Evolutionary conservation across 805 yeast genomes (phyloP).

Genomic region (Candida anglica): DNA sequence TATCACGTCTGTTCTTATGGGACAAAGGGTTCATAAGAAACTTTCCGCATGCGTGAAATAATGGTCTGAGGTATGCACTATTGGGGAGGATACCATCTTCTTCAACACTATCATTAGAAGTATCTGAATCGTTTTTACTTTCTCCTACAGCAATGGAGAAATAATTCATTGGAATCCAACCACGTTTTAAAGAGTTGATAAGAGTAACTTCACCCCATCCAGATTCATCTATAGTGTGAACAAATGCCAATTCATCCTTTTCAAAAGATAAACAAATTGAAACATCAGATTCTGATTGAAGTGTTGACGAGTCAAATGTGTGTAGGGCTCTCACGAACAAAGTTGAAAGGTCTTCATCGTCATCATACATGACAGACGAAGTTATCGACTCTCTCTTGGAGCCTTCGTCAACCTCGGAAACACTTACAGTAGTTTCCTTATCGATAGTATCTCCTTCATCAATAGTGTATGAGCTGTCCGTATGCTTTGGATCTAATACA

Average conservation of each 20-base stretch:
- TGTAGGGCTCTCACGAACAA: conserved; percentile 57
- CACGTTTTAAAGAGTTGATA: conserved; percentile 57
- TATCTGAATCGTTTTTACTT: conserved; percentile 13
- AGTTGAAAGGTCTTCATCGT: conserved; percentile 44
- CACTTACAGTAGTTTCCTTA: background rate
- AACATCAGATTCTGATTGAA: conserved; percentile 63
- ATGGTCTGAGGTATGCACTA: conserved; percentile 48
- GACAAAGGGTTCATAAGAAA: conserved; percentile 64
- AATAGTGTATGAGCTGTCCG: too few species aligned
- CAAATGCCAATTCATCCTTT: conserved; percentile 68
- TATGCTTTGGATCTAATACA: conserved; percentile 12
- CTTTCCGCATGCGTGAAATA: conserved; percentile 61
- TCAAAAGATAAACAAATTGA: conserved; percentile 72
- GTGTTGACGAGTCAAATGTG: conserved; percentile 52
- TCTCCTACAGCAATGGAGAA: conserved; percentile 46
- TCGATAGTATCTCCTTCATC: background rate
- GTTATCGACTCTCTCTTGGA: too few species aligned
- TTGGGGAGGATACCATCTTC: conserved; percentile 26
- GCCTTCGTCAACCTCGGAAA: too few species aligned
- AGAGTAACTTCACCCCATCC: conserved; percentile 89
- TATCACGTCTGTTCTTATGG: conserved; percentile 33
- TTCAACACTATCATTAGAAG: conserved; percentile 21
- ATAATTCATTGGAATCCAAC: conserved; percentile 87
- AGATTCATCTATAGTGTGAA: conserved; percentile 72
- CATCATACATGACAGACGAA: too few species aligned